Percentiles rank a stretch among this genome's conserved stretches.
Evolutionary conservation across 2,329 filamentous ascomycete genomes (phyloP).

Genomic region (Sarocladiaceae sp.): DNA sequence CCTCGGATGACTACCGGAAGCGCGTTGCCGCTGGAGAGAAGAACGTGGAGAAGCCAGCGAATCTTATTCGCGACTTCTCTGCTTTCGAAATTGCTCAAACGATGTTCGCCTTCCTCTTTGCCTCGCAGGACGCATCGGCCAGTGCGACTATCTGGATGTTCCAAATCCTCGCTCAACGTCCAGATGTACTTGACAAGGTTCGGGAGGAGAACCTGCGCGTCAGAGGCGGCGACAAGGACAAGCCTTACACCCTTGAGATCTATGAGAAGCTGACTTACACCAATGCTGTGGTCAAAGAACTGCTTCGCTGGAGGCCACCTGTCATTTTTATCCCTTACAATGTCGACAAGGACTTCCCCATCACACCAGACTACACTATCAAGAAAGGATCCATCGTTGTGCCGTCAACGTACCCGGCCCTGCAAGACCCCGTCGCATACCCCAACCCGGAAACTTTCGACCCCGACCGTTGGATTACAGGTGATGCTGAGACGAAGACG

Average conservation of each 20-base stretch:
- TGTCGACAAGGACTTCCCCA: slow-evolving; percentile 40
- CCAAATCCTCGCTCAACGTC: slow-evolving; percentile 45
- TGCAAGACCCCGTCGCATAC: slow-evolving; percentile 45
- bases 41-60: slow-evolving; percentile 35
- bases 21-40: slow-evolving; percentile 54
- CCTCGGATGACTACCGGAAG: slow-evolving; percentile 63
- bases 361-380: slow-evolving; percentile 43
- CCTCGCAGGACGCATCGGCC: slow-evolving; percentile 49
- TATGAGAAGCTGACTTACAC: slow-evolving; percentile 46
- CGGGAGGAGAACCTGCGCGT: slow-evolving; percentile 43
- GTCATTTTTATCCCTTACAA: slow-evolving; percentile 52
- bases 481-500: slow-evolving; percentile 44
- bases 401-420: slow-evolving; percentile 46
- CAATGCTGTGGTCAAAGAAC: slow-evolving; percentile 48
- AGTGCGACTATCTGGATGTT: slow-evolving; percentile 51
- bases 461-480: slow-evolving; percentile 48
- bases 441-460: slow-evolving; percentile 42
- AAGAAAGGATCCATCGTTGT: slow-evolving; percentile 46
- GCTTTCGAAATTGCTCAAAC: slow-evolving; percentile 45
- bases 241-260: slow-evolving; percentile 39
- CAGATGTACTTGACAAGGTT: slow-evolving; percentile 41
- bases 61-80: slow-evolving; percentile 46
- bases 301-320: slow-evolving; percentile 46
- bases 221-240: slow-evolving; percentile 35
- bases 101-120: slow-evolving; percentile 50